Evolutionary conservation across 2,329 filamentous ascomycete species (phyloP).

Genomic region (Fusarium nygamai): DNA sequence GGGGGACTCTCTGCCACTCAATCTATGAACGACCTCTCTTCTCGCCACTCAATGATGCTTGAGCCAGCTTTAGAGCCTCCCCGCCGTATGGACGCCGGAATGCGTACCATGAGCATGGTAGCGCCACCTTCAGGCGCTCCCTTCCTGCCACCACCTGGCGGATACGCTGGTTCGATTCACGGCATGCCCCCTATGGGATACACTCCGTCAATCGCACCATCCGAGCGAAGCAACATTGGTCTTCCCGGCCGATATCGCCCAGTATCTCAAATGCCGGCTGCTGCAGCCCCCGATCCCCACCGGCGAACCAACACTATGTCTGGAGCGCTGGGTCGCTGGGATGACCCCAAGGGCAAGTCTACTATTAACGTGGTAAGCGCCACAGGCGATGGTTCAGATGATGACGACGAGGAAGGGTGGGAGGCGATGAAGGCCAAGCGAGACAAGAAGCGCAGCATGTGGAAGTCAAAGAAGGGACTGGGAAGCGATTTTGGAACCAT

Average conservation of each 20-base stretch:
- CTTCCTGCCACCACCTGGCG: slow-evolving; percentile 60
- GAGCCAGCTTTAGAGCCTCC: slow-evolving; percentile 58
- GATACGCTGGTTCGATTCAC: slow-evolving; percentile 46
- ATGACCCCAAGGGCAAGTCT: slow-evolving; percentile 47
- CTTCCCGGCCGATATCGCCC: slow-evolving; percentile 90
- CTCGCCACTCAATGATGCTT: slow-evolving; percentile 58
- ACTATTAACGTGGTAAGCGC: slow-evolving; percentile 53
- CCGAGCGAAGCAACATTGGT: slow-evolving; percentile 93
- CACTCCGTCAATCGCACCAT: slow-evolving; percentile 91
- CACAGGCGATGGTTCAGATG: slow-evolving; percentile 55
- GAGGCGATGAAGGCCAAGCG: slow-evolving; percentile 75
- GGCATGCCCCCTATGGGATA: slow-evolving; percentile 69
- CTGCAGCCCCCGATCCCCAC: slow-evolving; percentile 44
- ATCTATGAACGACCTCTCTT: slow-evolving; percentile 57
- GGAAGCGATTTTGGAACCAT: slow-evolving; percentile 60
- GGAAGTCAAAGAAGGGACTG: slow-evolving; percentile 69
- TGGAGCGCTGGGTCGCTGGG: slow-evolving; percentile 45
- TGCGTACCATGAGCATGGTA: slow-evolving; percentile 85
- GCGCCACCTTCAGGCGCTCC: slow-evolving; percentile 69
- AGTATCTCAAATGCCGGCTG: slow-evolving; percentile 72
- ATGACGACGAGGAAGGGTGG: slow-evolving; percentile 76
- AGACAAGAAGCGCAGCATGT: slow-evolving; percentile 73
- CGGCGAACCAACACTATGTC: slow-evolving; percentile 50
- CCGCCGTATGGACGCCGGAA: slow-evolving; percentile 56
- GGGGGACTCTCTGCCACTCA: slow-evolving; percentile 46